phyloP scores from a whole-genome alignment of 208 protist genomes.

The Balamuthia mandrillaris region DNA sequence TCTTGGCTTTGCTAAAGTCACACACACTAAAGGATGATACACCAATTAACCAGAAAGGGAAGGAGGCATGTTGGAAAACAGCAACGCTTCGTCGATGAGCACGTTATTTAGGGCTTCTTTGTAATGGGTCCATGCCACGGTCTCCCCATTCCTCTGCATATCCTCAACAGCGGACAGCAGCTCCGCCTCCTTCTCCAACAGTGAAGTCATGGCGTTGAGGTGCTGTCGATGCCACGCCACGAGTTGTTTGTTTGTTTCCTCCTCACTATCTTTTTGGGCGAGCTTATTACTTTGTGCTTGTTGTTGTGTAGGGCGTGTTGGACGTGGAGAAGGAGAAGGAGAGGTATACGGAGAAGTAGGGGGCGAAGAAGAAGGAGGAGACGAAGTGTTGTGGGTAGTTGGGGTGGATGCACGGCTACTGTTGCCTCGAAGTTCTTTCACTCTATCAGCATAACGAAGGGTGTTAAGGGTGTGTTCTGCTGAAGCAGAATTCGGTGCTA shows the following conservation, averaged over 20 bases:
- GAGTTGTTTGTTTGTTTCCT: slow-evolving; percentile 84
- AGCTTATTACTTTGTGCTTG: slow-evolving; percentile 42
- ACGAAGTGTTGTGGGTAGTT: too few species aligned
- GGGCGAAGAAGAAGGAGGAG: not conserved
- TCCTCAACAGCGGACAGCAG: slow-evolving; percentile 85
- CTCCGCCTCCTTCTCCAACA: slow-evolving; percentile 87
- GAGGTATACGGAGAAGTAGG: not conserved
- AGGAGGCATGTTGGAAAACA: slow-evolving; percentile 31
- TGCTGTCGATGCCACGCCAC: slow-evolving; percentile 84
- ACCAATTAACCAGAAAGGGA: too few species aligned
- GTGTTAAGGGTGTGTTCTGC: slow-evolving; percentile 97
- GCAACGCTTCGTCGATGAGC: slow-evolving; percentile 26
- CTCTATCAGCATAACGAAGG: slow-evolving; percentile 87
- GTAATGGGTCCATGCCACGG: too few species aligned
- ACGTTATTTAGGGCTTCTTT: not conserved
- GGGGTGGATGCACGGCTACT: too few species aligned
- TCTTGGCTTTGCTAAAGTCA: too few species aligned
- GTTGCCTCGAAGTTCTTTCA: not conserved
- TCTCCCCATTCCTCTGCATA: not conserved
- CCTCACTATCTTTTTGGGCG: slow-evolving; percentile 77
- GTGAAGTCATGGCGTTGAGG: slow-evolving; percentile 87
- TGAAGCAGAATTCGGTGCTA: slow-evolving; percentile 81
- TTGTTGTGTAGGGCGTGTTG: not conserved
- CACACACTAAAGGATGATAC: too few species aligned
- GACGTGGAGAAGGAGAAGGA: not conserved